Evolutionary conservation across 768 basidiomycete species (phyloP).

Genomic region (Boletus eberwhitei): DNA sequence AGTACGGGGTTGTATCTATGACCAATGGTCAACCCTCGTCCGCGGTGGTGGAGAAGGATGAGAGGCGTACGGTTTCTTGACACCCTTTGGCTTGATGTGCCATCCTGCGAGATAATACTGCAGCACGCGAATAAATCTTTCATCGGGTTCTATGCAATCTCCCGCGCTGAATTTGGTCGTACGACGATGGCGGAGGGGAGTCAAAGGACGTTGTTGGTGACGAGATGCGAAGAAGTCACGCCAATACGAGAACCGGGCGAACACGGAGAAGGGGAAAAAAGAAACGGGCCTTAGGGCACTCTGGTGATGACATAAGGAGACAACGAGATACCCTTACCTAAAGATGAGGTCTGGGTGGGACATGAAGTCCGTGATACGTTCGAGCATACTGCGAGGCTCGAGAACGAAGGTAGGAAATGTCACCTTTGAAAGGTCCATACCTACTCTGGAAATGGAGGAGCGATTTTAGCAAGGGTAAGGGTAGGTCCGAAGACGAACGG

Average conservation of each 20-base stretch:
- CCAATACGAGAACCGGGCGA: background rate
- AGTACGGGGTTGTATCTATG: slow-evolving; percentile 92
- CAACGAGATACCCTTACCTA: slow-evolving; percentile 53
- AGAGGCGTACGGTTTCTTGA: slow-evolving; percentile 90
- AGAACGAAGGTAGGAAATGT: slow-evolving; percentile 94
- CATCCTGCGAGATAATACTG: slow-evolving; percentile 98
- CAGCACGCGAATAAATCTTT: slow-evolving; percentile 86
- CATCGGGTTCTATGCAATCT: slow-evolving; percentile 75
- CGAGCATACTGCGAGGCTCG: slow-evolving; percentile 95
- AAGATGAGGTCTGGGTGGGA: slow-evolving; percentile 97
- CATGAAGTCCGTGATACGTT: slow-evolving; percentile 99
- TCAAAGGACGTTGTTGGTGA: background rate
- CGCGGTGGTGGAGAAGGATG: background rate
- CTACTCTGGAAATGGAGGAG: slow-evolving; percentile 54
- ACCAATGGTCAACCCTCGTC: slow-evolving; percentile 5
- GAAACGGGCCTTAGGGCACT: slow-evolving; percentile 21
- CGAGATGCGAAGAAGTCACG: background rate
- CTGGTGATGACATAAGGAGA: slow-evolving; percentile 13
- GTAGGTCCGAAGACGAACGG: background rate
- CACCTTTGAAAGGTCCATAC: slow-evolving; percentile 95
- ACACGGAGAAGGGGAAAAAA: background rate
- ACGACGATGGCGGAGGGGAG: background rate
- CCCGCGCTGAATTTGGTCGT: slow-evolving; percentile 57
- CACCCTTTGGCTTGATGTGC: slow-evolving; percentile 99
- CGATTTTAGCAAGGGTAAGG: slow-evolving; percentile 8